Evolutionary conservation across 2,329 filamentous ascomycete genomes (phyloP), one percentile per base, ranked within the genome.

Genomic region (Pyrenophora teres): DNA sequence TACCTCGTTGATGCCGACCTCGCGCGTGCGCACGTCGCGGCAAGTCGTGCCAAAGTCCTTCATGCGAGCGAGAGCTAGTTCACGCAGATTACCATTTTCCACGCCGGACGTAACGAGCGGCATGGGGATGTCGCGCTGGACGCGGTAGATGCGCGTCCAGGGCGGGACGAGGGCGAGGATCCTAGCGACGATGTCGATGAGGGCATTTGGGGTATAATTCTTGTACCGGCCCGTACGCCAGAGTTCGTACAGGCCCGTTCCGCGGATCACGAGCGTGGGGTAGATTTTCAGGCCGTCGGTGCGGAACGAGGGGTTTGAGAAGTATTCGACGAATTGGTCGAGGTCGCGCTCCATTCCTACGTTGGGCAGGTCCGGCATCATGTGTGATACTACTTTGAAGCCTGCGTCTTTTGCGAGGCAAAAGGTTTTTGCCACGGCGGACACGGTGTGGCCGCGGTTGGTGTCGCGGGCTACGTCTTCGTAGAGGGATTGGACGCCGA

Each of bases 61-160:
- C 95, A 99, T 99, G 18, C 94, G 83, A n/a, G 92, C 92, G 48
- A 99, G 79, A 0, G 94, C 93, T 41, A 99, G 80, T 74, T 99
- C 94, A 56, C 94, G 87, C 33, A 99, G 79, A 71, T 99, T 99
- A 55, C 94, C 94, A 64, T 99, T 99, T 77, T 99, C 94, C 0
- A 99, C 94, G 35, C 94, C 94, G 0, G 93, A 96, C 0, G 94
- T 97, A n/a, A 99, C 95, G 19, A 99, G 82, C 0, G 94, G 94
- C 94, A 99, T 99, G n/a, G 94, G 94, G 52, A 99, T 99, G 76
- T 99, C 94, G 72, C 94, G 87, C 78, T 99, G 94, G 0, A 99
- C 94, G 54, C 94, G 91, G 78, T 99, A 99, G 68, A 99, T 99
- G 57, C 94, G 87, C 0, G 95, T 99, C 94, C 94, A 99, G 1